Conservation (phyloP, 148 eudicot species). For the Silene conica region DNA sequence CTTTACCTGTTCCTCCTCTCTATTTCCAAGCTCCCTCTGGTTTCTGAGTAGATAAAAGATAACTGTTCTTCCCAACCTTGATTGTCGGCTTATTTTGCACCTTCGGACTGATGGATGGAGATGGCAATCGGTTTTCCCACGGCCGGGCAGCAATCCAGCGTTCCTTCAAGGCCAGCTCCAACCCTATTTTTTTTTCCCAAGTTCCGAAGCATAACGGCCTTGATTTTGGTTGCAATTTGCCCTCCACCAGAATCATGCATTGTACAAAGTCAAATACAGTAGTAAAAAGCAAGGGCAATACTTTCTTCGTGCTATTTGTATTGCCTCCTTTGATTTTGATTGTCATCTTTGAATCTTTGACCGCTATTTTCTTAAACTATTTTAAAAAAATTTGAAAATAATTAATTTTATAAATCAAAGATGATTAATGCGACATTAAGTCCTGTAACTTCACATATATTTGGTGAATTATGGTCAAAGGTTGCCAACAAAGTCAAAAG, state of each 20-base stretch:
- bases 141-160: conserved; percentile 97
- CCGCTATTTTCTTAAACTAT: no score
- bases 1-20: no score
- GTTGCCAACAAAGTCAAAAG: no score
- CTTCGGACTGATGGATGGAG: conserved; percentile 42
- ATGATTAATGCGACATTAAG: no score
- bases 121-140: conserved; percentile 69
- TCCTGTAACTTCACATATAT: no score
- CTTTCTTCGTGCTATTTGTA: no score
- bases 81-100: conserved; percentile 23
- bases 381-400: no score
- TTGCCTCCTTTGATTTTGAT: no score
- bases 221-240: conserved; percentile 52
- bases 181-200: conserved; percentile 80
- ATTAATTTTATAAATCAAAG: no score
- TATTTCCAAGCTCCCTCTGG: no score
- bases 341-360: background rate
- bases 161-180: conserved; percentile 99
- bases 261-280: background rate
- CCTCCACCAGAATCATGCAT: conserved; percentile 53
- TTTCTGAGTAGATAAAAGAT: conserved; percentile 24
- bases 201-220: conserved; percentile 51
- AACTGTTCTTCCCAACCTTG: conserved; percentile 36
- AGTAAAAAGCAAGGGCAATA: no score
- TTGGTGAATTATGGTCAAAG: no score